Percentiles rank a stretch among this genome's conserved stretches.
These are phyloP conservation scores for Colletotrichum sp. DNA, from an alignment of 2,329 filamentous ascomycete genomes.

Conservation along the genomic window DNA sequence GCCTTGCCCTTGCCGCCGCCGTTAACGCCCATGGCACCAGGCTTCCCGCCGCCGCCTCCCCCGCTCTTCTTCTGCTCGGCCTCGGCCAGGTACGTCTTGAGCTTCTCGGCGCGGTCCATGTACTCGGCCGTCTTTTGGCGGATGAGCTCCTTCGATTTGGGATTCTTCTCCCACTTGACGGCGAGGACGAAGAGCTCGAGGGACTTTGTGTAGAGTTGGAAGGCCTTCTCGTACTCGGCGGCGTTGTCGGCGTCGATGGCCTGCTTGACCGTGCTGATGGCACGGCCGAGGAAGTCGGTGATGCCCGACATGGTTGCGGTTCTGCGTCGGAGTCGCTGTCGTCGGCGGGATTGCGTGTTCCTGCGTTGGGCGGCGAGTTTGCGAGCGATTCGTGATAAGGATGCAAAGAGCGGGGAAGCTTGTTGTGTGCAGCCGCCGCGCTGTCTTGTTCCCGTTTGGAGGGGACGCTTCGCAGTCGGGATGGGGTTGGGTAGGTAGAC, in stretches of 20 bases:
- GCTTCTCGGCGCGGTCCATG: constrained; percentile 98
- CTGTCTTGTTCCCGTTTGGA: neutral
- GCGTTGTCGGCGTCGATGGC: constrained; percentile 96
- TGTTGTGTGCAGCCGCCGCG: neutral
- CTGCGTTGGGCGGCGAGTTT: neutral
- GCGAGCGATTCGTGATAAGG: neutral
- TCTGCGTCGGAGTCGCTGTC: neutral
- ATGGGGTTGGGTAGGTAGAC: neutral
- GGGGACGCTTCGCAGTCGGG: neutral
- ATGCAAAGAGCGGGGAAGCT: constrained; percentile 18
- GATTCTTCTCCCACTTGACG: constrained; percentile 99
- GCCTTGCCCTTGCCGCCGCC: constrained; percentile 64
- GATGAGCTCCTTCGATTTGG: constrained; percentile 96
- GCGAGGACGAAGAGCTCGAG: constrained; percentile 99
- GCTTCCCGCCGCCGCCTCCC: constrained; percentile 67
- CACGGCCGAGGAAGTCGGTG: constrained; percentile 95
- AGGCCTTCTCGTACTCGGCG: constrained; percentile 96
- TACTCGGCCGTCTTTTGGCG: constrained; percentile 94
- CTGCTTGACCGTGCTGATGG: constrained; percentile 96
- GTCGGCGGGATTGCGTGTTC: neutral
- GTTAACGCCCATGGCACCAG: constrained; percentile 69
- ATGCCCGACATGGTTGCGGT: constrained; percentile 74
- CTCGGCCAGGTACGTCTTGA: constrained; percentile 87
- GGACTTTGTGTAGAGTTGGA: constrained; percentile 93
- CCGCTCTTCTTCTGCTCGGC: constrained; percentile 76